Conservation (phyloP, 345 rosid species). For the Citrus reticulata region DNA sequence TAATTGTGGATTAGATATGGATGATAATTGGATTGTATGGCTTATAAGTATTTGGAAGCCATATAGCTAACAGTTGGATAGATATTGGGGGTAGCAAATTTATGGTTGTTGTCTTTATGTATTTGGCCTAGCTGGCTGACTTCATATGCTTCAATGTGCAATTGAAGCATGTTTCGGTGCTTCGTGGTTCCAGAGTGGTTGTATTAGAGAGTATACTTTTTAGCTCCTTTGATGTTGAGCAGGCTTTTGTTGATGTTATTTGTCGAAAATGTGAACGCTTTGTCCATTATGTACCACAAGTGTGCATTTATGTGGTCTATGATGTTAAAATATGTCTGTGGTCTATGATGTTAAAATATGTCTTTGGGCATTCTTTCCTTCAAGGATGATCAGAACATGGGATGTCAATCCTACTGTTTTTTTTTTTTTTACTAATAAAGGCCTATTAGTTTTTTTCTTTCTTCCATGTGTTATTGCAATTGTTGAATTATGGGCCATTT, state of each 20-base stretch:
- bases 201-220: background rate
- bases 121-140: slow-evolving; percentile 9
- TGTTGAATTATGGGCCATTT: background rate
- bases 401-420: background rate
- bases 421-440: background rate
- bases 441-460: background rate
- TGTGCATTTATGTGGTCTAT: background rate
- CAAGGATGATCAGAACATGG: background rate
- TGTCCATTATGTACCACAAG: background rate
- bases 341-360: background rate
- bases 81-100: slow-evolving; percentile 4
- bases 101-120: slow-evolving; percentile 1
- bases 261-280: background rate
- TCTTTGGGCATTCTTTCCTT: background rate
- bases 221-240: background rate
- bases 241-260: background rate
- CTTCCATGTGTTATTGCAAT: background rate
- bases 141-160: background rate
- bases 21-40: slow-evolving; percentile 23
- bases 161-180: background rate
- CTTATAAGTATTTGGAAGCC: slow-evolving; percentile 4
- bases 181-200: background rate
- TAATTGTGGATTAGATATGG: slow-evolving; percentile 26
- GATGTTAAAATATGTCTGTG: background rate
- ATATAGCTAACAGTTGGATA: slow-evolving; percentile 3